Conservation (phyloP, 345 rosid species). For the Rubroshorea leprosula region DNA sequence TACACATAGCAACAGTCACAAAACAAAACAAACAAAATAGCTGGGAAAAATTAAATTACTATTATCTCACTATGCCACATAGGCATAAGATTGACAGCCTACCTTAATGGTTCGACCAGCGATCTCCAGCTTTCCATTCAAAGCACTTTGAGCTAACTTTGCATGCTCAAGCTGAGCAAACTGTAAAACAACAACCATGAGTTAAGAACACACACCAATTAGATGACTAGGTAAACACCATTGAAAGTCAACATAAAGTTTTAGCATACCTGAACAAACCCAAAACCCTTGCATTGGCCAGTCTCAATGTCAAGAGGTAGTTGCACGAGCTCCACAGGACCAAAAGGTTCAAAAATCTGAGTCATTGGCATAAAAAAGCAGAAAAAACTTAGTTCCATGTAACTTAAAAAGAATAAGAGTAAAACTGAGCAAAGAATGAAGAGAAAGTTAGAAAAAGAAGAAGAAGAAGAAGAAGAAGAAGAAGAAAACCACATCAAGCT, state of each 20-base stretch:
- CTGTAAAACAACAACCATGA: constrained; percentile 29
- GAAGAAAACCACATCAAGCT: no score
- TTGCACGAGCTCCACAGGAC: constrained; percentile 91
- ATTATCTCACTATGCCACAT: neutral
- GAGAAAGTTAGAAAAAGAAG: neutral
- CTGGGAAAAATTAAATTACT: constrained; percentile 3
- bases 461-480: no score
- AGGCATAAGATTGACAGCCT: constrained; percentile 10
- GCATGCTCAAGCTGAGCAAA: constrained; percentile 91
- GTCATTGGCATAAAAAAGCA: neutral
- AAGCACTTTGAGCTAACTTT: constrained; percentile 73
- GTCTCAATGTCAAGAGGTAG: constrained; percentile 88
- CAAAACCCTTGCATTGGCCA: constrained; percentile 95
- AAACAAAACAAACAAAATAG: neutral
- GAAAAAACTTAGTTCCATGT: neutral
- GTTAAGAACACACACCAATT: neutral
- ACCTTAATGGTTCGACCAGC: constrained; percentile 90
- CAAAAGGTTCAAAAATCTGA: constrained; percentile 93
- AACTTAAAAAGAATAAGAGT: constrained; percentile 3
- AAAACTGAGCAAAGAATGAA: neutral
- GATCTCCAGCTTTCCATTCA: constrained; percentile 91
- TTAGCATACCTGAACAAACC: constrained; percentile 81
- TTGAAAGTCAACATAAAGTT: constrained; percentile 14
- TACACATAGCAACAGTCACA: neutral
- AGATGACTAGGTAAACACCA: neutral